Evolutionary conservation across 2,329 filamentous ascomycete species (phyloP).

Genomic region (Metarhizium album): DNA sequence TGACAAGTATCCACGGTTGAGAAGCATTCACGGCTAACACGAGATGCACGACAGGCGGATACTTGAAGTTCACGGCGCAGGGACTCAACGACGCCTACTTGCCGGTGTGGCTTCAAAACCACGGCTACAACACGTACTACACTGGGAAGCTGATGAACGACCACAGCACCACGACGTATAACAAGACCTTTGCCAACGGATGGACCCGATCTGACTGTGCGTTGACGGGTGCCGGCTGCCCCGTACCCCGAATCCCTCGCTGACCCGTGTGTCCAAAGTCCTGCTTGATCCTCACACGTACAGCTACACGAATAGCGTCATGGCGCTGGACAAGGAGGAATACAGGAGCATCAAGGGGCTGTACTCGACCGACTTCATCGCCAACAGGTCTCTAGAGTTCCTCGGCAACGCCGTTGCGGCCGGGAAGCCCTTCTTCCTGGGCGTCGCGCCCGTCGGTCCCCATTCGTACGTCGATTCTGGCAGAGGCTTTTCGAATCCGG

Average conservation of each 20-base stretch:
- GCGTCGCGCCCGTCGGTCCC: constrained; percentile 54
- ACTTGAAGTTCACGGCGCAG: constrained; percentile 53
- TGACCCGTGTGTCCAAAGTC: constrained; percentile 11
- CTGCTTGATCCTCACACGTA: constrained; percentile 26
- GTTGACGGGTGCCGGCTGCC: not conserved
- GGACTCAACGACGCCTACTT: constrained; percentile 58
- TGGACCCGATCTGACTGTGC: constrained; percentile 39
- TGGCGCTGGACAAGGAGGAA: constrained; percentile 14
- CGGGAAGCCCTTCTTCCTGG: constrained; percentile 54
- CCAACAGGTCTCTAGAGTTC: constrained; percentile 46
- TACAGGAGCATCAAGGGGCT: constrained; percentile 21
- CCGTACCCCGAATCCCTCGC: not conserved
- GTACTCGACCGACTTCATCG: constrained; percentile 45
- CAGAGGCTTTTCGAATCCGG: constrained; percentile 28
- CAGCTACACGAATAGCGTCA: constrained; percentile 37
- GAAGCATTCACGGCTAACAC: no score
- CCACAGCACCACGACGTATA: constrained; percentile 49
- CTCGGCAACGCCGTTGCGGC: constrained; percentile 46
- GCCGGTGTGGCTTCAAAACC: constrained; percentile 57
- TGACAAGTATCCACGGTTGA: no score
- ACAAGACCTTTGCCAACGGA: constrained; percentile 43
- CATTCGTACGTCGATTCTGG: constrained; percentile 38
- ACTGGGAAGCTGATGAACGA: constrained; percentile 61
- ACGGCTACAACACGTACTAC: constrained; percentile 62
- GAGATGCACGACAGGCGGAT: constrained; percentile 28